These are phyloP conservation scores for Graphium sp. DNA, from an alignment of 2,329 filamentous ascomycete genomes.

Conservation along the genomic window DNA sequence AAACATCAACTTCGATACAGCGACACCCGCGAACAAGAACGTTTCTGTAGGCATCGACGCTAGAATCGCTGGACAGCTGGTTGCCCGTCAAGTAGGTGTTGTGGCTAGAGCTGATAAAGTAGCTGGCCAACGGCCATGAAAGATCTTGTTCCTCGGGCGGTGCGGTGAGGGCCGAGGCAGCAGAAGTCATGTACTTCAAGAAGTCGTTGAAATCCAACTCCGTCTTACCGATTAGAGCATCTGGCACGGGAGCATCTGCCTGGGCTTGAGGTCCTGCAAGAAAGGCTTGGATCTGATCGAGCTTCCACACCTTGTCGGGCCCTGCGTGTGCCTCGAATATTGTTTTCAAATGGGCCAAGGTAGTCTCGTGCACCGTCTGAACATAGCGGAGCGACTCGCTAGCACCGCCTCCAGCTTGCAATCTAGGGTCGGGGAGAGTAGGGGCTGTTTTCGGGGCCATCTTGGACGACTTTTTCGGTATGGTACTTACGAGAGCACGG, in stretches of 20 bases:
- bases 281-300: conserved; percentile 26
- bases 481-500: too few species aligned
- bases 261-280: conserved; percentile 27
- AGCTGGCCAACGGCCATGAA: conserved; percentile 69
- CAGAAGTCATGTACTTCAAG: conserved; percentile 37
- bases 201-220: conserved; percentile 30
- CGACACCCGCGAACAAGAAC: conserved; percentile 73
- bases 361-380: conserved; percentile 19
- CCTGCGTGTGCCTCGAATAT: conserved; percentile 28
- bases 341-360: conserved; percentile 24
- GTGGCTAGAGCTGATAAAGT: conserved; percentile 88
- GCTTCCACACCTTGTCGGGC: conserved; percentile 24
- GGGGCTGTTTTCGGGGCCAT: too few species aligned
- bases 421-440: conserved; percentile 11
- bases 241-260: conserved; percentile 11
- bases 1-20: conserved; percentile 89
- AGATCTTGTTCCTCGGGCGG: conserved; percentile 31
- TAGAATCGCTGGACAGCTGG: conserved; percentile 74
- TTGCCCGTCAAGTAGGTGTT: conserved; percentile 88
- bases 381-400: conserved; percentile 22
- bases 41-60: conserved; percentile 73
- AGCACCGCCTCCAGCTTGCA: conserved; percentile 30
- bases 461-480: too few species aligned
- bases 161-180: conserved; percentile 22
- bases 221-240: conserved; percentile 6